Base-by-base conservation (phyloP, 2,329 filamentous ascomycete genomes). In the Anisogramma anomala region DNA sequence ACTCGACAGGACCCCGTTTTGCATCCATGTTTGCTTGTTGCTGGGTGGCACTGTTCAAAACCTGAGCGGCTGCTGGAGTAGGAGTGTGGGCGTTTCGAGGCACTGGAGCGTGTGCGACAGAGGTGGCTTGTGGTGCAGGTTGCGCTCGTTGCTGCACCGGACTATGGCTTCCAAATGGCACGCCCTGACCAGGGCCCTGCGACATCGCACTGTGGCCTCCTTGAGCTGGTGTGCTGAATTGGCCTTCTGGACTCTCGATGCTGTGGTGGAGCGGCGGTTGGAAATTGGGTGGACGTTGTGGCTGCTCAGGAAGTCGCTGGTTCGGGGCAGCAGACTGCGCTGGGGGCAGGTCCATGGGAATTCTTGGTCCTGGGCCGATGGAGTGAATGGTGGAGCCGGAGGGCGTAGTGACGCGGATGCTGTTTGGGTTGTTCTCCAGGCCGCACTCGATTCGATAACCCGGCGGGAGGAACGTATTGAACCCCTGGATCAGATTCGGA, bases 371-470 rank as follows among this genome's bases (percentile, higher is more conserved):
- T 1, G 69, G 50, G 6, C 59, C 80, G 63, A 95, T 94, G 8
- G 86, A 87, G 52, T 89, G 82, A 2, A 94, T 85, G 9, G 87
- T 95, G 2, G 89, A 96, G n/a, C 91, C 91, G 68, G 93, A 94
- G 0, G 91, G 91, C 0, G 91, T 98, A 0, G 91, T 98, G 13
- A 98, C 91, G 49, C 93, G 74, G 49, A 98, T 98, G 3, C 87
- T 87, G 57, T 95, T 94, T 1, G 89, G 89, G 54, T 96, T 89
- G 50, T 93, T 89, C 25, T 86, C 86, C 13, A 85, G 81, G 22
- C 89, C 89, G 55, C 91, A 98, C 58, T 98, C 91, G 46, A 98
- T 98, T 44, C 91, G 76, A 58, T 98, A 98, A 2, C 91, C 88
- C 0, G 88, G 88, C 3, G 91, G 91, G 7, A 98, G 67, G 58